Evolutionary conservation across 495 filamentous ascomycete genomes (phyloP), one percentile per base, ranked within the genome.

Genomic region (Choiromyces venosus): DNA sequence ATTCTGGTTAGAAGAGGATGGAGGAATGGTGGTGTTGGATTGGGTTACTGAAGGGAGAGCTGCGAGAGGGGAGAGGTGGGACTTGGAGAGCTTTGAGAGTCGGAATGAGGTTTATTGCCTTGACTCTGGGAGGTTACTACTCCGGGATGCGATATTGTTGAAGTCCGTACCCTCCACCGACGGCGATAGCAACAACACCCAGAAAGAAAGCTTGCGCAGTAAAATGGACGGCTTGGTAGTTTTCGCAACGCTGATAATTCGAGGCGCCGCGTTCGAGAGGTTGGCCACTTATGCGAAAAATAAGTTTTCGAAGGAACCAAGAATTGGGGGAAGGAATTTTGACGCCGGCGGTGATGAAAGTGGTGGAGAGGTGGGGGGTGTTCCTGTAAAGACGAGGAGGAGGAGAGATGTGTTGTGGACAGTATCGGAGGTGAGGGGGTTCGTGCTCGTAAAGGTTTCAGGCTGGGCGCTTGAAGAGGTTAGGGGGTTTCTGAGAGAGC

Each of bases 21-120:
- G 52, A 29, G 88, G 87, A 74, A 83, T 98, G 25, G 94, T 93
- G 79, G 84, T 97, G 3, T 84, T 96, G 56, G 95, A 99, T 81
- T 99, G 95, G 95, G 92, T 97, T 9, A 92, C 88, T 33, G 90
- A 93, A 76, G 94, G 95, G 6, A 87, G 95, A n/a, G 87, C 84
- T 14, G 93, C 95, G 7, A 86, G 91, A 37, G 93, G 93, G n/a
- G 95, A 99, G 84, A 86, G 90, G 71, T 99, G 95, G 95, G 89
- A 89, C 78, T 88, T 96, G 70, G 82, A 84, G 25, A 83, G 85
- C 44, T 98, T 96, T 88, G 86, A 85, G 71, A 92, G 92, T 8
- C 85, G 90, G 78, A 98, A 97, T 80, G 95, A 99, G 82, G 86
- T 98, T 10, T 97, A 82, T 84, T 64, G 44, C 70, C 14, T 65